Evolutionary conservation across 179 eudicot genomes (phyloP).

Genomic region (Beta lomatogona): DNA sequence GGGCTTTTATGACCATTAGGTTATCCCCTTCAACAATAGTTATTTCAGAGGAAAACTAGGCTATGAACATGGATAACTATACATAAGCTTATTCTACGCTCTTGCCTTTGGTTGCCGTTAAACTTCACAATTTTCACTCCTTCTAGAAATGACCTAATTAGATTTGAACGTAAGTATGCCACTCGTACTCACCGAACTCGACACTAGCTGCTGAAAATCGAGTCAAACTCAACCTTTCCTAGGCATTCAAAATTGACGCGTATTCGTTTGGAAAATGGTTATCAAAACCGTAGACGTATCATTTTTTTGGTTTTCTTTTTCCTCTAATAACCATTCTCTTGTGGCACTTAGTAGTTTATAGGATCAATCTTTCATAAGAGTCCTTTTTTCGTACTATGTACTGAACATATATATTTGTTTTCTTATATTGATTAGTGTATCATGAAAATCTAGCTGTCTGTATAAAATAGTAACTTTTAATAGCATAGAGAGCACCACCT

Average conservation of each 20-base stretch:
- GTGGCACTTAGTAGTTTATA: background rate
- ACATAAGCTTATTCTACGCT: background rate
- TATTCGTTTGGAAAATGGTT: background rate
- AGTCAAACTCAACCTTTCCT: background rate
- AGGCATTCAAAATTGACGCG: background rate
- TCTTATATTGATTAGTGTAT: background rate
- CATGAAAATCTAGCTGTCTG: background rate
- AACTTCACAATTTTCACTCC: background rate
- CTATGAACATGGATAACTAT: background rate
- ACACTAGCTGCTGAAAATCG: background rate
- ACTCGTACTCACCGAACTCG: background rate
- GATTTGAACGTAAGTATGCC: background rate
- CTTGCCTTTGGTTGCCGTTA: background rate
- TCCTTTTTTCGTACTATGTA: background rate
- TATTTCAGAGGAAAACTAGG: no score
- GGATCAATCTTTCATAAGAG: background rate
- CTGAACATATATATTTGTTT: background rate
- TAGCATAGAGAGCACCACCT: no score
- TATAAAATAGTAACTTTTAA: no score
- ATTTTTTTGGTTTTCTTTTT: background rate
- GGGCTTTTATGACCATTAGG: no score
- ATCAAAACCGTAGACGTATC: no score
- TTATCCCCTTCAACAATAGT: no score
- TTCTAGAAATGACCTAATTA: background rate
- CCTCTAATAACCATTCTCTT: background rate